A percentile compares a stretch with the other conserved stretches of the same genome.
Evolutionary conservation across 139 green algal species (phyloP).

Genomic region (Klebsormidium nitens): DNA sequence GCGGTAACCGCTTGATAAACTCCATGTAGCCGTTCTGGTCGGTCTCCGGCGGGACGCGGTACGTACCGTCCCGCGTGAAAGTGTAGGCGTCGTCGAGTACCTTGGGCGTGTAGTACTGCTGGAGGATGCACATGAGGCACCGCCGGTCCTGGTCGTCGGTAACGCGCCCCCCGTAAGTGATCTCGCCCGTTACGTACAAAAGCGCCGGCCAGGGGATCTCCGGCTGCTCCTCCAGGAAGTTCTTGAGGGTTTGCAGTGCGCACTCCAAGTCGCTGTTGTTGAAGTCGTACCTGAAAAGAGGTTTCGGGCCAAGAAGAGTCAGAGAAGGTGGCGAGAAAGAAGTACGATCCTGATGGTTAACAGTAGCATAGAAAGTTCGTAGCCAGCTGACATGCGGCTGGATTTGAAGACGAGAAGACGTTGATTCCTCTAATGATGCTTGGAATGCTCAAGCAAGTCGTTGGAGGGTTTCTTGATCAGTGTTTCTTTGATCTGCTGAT

Average conservation of each 20-base stretch:
- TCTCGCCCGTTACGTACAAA: conserved; percentile 74
- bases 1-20: conserved; percentile 56
- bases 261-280: conserved; percentile 77
- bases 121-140: conserved; percentile 66
- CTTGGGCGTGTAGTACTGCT: conserved; percentile 58
- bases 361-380: too few species aligned
- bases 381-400: too few species aligned
- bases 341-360: too few species aligned
- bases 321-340: too few species aligned
- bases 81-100: conserved; percentile 53
- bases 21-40: conserved; percentile 53
- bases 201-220: conserved; percentile 73
- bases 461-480: too few species aligned
- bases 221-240: conserved; percentile 62
- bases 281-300: conserved; percentile 89
- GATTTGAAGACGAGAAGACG: too few species aligned
- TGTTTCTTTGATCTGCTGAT: too few species aligned
- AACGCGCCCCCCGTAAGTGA: conserved; percentile 86
- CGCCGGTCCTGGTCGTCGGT: conserved; percentile 79
- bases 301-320: too few species aligned
- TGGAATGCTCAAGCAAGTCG: too few species aligned
- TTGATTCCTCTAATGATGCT: too few species aligned
- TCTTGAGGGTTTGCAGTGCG: conserved; percentile 60
- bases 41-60: conserved; percentile 46
- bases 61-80: conserved; percentile 54